phyloP scores from a whole-genome alignment of 2,329 filamentous ascomycete species.

The Diplocarpon rosae region DNA sequence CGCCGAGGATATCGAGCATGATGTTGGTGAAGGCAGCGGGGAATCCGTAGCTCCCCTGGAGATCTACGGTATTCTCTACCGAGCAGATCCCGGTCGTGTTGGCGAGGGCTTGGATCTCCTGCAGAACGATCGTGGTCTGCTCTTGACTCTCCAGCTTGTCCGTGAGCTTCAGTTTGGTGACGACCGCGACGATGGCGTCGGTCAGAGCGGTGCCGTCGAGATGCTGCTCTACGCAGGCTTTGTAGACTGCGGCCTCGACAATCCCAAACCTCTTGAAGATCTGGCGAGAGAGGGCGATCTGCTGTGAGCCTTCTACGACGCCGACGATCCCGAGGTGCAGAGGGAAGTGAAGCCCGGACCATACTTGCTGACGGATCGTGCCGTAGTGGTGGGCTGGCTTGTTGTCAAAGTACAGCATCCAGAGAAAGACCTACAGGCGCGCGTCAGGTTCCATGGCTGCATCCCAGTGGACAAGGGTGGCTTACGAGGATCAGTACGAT shows the following conservation, averaged over 20 bases:
- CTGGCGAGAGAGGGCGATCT: constrained; percentile 4
- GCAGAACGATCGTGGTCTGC: neutral
- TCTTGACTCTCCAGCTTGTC: neutral
- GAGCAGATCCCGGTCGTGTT: neutral
- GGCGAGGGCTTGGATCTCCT: neutral
- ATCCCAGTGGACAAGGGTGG: neutral
- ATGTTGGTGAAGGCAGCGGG: neutral
- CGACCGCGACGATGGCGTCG: neutral
- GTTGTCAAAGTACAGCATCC: constrained; percentile 46
- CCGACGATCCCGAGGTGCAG: constrained; percentile 44
- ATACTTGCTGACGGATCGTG: constrained; percentile 41
- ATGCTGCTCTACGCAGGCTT: neutral
- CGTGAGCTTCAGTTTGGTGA: neutral
- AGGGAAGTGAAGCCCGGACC: constrained; percentile 40
- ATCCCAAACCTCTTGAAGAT: neutral
- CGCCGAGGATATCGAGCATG: neutral
- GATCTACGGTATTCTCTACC: neutral
- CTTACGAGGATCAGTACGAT: constrained; percentile 16
- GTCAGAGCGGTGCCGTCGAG: neutral
- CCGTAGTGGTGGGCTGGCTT: constrained; percentile 39
- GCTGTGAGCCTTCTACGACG: constrained; percentile 37
- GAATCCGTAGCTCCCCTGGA: neutral
- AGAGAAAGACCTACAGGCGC: constrained; percentile 31
- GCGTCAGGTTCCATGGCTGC: neutral
- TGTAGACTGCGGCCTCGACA: neutral